Conservation (phyloP, 2,329 filamentous ascomycete genomes). For the Fusarium miscanthi region DNA sequence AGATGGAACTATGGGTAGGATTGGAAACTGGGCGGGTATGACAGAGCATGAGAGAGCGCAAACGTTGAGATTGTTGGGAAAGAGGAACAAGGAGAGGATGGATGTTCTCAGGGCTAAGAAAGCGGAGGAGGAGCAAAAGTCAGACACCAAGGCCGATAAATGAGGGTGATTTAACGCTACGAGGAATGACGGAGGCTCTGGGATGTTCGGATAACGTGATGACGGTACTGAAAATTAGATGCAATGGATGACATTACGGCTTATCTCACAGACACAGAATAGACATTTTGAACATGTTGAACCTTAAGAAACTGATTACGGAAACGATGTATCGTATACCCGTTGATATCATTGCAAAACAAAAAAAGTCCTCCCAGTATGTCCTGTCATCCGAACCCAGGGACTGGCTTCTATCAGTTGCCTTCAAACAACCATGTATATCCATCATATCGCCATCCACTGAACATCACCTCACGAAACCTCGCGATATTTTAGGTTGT, state of each 20-base stretch:
- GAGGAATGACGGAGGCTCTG: background rate
- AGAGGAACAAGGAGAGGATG: slow-evolving; percentile 73
- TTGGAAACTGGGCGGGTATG: slow-evolving; percentile 80
- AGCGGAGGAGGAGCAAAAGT: slow-evolving; percentile 23
- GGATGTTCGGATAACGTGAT: background rate
- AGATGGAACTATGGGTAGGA: slow-evolving; percentile 77
- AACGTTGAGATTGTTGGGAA: slow-evolving; percentile 73
- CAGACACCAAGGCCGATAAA: background rate
- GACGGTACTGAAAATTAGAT: background rate
- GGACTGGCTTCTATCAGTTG: slow-evolving; percentile 36
- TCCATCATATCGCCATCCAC: slow-evolving; percentile 29
- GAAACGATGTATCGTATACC: slow-evolving; percentile 42
- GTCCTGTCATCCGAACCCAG: slow-evolving; percentile 18
- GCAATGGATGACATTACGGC: background rate
- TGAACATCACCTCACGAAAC: slow-evolving; percentile 16
- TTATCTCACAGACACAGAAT: background rate
- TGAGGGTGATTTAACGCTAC: background rate
- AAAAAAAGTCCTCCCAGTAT: slow-evolving; percentile 22
- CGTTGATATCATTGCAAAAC: slow-evolving; percentile 46
- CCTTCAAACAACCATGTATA: slow-evolving; percentile 27
- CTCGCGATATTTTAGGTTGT: slow-evolving; percentile 30
- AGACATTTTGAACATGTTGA: slow-evolving; percentile 21
- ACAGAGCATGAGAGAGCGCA: slow-evolving; percentile 73
- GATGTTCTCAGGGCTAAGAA: slow-evolving; percentile 57
- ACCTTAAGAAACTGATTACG: slow-evolving; percentile 35